Conservation (phyloP, 768 basidiomycete species). For the Suillus alpinus region DNA sequence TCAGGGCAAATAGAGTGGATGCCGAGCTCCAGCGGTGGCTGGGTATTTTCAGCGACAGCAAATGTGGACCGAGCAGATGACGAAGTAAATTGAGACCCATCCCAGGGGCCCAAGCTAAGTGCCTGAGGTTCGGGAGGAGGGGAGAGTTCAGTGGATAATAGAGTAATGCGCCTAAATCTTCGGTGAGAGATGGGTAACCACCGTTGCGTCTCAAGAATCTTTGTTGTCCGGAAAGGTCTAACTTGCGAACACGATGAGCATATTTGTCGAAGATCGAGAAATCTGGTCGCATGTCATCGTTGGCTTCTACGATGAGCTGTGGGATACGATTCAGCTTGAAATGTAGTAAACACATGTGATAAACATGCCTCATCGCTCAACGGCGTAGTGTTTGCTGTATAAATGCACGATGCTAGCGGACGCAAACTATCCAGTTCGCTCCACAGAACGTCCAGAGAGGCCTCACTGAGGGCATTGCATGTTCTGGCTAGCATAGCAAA, state of each 20-base stretch:
- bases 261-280: not conserved
- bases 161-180: slow-evolving; percentile 1
- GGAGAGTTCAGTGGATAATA: not conserved
- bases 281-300: not conserved
- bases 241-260: not conserved
- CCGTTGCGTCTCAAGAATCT: not conserved
- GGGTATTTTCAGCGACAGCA: not conserved
- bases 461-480: not conserved
- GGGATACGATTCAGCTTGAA: not conserved
- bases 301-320: not conserved
- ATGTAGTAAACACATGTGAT: not conserved
- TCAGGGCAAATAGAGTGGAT: not conserved
- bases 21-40: not conserved
- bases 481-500: slow-evolving; percentile 1
- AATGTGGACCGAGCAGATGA: slow-evolving; percentile 1
- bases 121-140: not conserved
- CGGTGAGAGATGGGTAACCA: not conserved
- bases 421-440: not conserved
- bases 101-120: slow-evolving; percentile 1
- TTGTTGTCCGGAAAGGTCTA: not conserved
- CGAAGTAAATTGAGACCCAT: not conserved
- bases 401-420: slow-evolving; percentile 1
- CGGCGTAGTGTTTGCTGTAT: not conserved
- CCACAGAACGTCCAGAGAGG: not conserved
- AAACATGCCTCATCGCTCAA: not conserved